phyloP scores from a whole-genome alignment of 73 alveolate genomes.

The Diophrys appendiculata region DNA sequence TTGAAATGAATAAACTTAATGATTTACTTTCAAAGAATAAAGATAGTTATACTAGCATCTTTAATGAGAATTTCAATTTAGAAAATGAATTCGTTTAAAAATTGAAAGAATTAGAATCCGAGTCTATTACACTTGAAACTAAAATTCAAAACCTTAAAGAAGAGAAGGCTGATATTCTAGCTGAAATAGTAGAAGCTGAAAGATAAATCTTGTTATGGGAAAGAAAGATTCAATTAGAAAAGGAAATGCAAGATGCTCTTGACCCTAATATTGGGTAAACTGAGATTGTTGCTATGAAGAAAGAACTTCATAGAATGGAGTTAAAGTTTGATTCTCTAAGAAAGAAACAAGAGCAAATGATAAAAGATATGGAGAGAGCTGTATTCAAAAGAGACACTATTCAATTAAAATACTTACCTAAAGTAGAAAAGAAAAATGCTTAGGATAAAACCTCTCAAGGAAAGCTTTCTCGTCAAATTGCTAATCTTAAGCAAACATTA shows the following conservation, averaged over 20 bases:
- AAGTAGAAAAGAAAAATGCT: constrained; percentile 77
- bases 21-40: constrained; percentile 87
- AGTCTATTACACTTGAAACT: constrained; percentile 84
- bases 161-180: constrained; percentile 94
- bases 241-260: constrained; percentile 97
- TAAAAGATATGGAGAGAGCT: constrained; percentile 96
- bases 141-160: constrained; percentile 88
- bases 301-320: constrained; percentile 97
- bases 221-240: constrained; percentile 96
- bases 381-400: constrained; percentile 96
- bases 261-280: constrained; percentile 97
- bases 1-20: constrained; percentile 94
- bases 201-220: constrained; percentile 97
- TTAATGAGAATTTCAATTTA: constrained; percentile 85
- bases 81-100: constrained; percentile 90
- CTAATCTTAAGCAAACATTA: constrained; percentile 76
- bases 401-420: constrained; percentile 88
- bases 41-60: constrained; percentile 73
- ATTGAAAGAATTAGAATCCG: constrained; percentile 89
- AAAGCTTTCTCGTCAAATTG: constrained; percentile 68
- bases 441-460: constrained; percentile 65
- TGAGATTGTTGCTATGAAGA: constrained; percentile 93
- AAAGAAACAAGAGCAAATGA: constrained; percentile 92
- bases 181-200: constrained; percentile 97
- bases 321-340: constrained; percentile 84